Conservation (phyloP, 116 monocot species). For the Phalaenopsis hybrid region DNA sequence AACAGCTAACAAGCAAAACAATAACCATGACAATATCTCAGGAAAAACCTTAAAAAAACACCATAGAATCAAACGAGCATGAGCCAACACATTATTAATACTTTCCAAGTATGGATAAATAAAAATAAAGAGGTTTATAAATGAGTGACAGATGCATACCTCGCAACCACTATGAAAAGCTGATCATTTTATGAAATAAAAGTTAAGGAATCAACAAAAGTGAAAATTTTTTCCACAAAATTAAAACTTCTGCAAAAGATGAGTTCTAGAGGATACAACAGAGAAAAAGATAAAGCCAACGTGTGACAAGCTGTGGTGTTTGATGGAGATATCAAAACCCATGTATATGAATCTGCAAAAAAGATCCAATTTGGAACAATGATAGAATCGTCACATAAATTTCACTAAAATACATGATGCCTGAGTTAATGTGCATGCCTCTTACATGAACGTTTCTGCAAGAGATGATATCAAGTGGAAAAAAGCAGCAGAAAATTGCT, state of each 20-base stretch:
- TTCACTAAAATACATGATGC: background rate
- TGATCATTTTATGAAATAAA: constrained; percentile 49
- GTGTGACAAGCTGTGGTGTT: constrained; percentile 98
- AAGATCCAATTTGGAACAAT: constrained; percentile 6
- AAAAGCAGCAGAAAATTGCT: constrained; percentile 76
- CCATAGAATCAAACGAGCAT: background rate
- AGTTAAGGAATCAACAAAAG: constrained; percentile 6
- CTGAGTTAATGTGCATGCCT: background rate
- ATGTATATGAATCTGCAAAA: constrained; percentile 85
- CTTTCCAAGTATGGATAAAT: background rate
- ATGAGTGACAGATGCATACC: constrained; percentile 42
- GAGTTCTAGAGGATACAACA: constrained; percentile 80
- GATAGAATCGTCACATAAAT: background rate
- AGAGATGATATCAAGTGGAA: constrained; percentile 97
- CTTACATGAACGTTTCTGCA: constrained; percentile 99
- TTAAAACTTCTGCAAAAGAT: constrained; percentile 5
- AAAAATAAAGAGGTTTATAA: background rate
- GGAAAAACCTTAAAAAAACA: background rate
- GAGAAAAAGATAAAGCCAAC: constrained; percentile 95
- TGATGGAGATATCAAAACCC: constrained; percentile 98
- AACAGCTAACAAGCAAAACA: background rate
- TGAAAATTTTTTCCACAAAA: constrained; percentile 1
- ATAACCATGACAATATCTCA: background rate
- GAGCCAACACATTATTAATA: background rate
- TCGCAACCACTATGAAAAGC: constrained; percentile 87